Base-by-base conservation (phyloP, 306 rosid genomes). In the Cucurbita ficifolia region DNA sequence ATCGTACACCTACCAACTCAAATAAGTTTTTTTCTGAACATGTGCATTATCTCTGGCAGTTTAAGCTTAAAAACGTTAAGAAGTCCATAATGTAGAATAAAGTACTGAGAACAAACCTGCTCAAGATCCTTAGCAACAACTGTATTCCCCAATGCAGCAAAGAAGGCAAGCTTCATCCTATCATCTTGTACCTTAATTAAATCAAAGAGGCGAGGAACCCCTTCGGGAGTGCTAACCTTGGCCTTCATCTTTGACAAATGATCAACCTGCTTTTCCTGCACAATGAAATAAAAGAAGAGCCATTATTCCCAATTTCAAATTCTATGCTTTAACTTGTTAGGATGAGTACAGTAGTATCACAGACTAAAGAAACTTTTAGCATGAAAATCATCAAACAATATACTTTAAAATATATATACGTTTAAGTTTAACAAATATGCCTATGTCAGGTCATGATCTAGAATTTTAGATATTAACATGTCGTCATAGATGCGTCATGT, bases 151-250 rank as follows among this genome's bases (percentile, higher is more conserved):
- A 90, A 74, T 77, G 87, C 86, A 7, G 92, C 84, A 84, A 76
- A 94, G 86, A 94, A 94, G 73, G 98, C 98, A 75, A 94, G 92
- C 73, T 91, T 90, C 95, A 90, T 89, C 75, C 88, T 82, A 78
- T 94, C 96, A 72, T 94, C 96, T 70, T 48, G 82, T 69, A 94
- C 95, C 81, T 83, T 84, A 49, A 94, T 87, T 77, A 94, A 79
- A 85, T 94, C 95, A 74, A 90, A 90, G 67, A 94, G 92, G 56
- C 96, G 97, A 8, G 87, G 95, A 86, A 94, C 97, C 38, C 92
- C 95, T 82, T 89, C 97, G 2, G 98, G 97, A 79, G 91, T 84
- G 76, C 70, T 83, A 38, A 86, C 84, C 7, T 79, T 87, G 81
- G 76, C 82, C 85, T 84, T 89, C 83, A 86, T 6, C 80, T 71